Evolutionary conservation across 345 rosid species (phyloP), one percentile per base, ranked within the genome.

Genomic region (Eucalyptus leucophloia): DNA sequence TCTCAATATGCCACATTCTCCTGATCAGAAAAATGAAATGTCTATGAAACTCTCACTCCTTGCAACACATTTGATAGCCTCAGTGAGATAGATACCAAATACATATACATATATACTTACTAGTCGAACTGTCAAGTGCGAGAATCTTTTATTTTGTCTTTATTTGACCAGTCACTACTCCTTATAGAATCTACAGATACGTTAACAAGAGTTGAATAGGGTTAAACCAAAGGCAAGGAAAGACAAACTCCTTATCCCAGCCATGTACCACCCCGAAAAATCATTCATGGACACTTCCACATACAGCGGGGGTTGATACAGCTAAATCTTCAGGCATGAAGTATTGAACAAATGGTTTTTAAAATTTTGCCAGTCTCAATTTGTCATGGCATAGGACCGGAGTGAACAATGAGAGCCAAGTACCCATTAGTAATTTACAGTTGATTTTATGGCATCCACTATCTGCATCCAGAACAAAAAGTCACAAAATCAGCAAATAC

Each of bases 361-460:
- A 21, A 19, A 77, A 37, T 77, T 72, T 77, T 77, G 83, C 45
- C 2, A 88, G 60, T 40, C 30, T 40, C 23, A n/a, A 32, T 80
- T 77, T 77, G 19, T 8, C 40, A 58, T 13, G 44, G 12, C 32
- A 77, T 37, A 37, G 14, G 83, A 77, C 47, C 1, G 28, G 83
- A 72, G 83, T 21, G 8, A 77, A 37, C 28, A 77, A 21, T 37
- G 28, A 77, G 83, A 72, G 45, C 21, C 83, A 44, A 24, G 87
- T 65, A 28, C 72, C 72, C 87, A 32, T 86, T 94, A 96, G 92
- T 96, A 96, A 90, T 93, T 94, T 81, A 94, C 95, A 32, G 98
- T 95, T 42, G 97, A 93, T 90, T 93, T 97, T 88, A 97, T 95
- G 49, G 97, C 96, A 83, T 97, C 98, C 93, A 97, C 24, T 88